Percentiles rank a stretch among this genome's conserved stretches.
These are phyloP conservation scores for Fonsecaea pedrosoi DNA, from an alignment of 2,329 filamentous ascomycete genomes.

Conservation along the genomic window DNA sequence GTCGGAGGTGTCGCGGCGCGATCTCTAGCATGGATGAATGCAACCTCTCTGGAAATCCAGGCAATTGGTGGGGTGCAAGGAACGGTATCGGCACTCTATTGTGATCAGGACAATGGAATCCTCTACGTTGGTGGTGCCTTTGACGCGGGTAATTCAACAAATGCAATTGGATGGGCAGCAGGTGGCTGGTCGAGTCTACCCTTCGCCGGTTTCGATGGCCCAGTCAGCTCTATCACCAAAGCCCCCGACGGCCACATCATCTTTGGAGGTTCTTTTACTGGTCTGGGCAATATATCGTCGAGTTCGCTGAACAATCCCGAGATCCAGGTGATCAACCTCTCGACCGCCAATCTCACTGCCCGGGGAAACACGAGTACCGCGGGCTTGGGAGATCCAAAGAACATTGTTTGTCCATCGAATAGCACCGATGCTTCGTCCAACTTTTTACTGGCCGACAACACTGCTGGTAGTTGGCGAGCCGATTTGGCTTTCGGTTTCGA, in stretches of 20 bases:
- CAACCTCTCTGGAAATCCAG: slow-evolving; percentile 71
- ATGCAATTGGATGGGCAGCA: slow-evolving; percentile 80
- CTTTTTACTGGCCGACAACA: slow-evolving; percentile 80
- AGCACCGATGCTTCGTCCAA: slow-evolving; percentile 72
- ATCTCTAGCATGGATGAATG: slow-evolving; percentile 81
- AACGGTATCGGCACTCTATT: slow-evolving; percentile 80
- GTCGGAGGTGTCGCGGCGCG: slow-evolving; percentile 76
- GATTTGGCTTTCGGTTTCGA: slow-evolving; percentile 82
- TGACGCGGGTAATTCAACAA: slow-evolving; percentile 78
- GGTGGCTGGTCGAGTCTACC: slow-evolving; percentile 79
- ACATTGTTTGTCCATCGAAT: slow-evolving; percentile 79
- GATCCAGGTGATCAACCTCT: slow-evolving; percentile 82
- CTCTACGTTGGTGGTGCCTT: slow-evolving; percentile 94
- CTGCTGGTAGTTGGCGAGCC: slow-evolving; percentile 82
- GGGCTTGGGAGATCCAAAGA: slow-evolving; percentile 77
- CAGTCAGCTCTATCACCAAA: slow-evolving; percentile 83
- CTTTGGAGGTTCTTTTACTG: slow-evolving; percentile 89
- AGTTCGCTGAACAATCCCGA: slow-evolving; percentile 59
- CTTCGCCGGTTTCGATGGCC: slow-evolving; percentile 94
- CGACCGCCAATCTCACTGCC: slow-evolving; percentile 72
- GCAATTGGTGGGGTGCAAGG: slow-evolving; percentile 83
- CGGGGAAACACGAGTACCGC: slow-evolving; percentile 62
- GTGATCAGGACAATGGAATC: slow-evolving; percentile 76
- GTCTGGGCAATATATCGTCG: slow-evolving; percentile 70
- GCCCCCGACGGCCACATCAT: slow-evolving; percentile 82